Percentiles rank a stretch among this genome's conserved stretches.
Evolutionary conservation across 805 yeast species (phyloP).

Genomic region (Ogataea dorogensis): DNA sequence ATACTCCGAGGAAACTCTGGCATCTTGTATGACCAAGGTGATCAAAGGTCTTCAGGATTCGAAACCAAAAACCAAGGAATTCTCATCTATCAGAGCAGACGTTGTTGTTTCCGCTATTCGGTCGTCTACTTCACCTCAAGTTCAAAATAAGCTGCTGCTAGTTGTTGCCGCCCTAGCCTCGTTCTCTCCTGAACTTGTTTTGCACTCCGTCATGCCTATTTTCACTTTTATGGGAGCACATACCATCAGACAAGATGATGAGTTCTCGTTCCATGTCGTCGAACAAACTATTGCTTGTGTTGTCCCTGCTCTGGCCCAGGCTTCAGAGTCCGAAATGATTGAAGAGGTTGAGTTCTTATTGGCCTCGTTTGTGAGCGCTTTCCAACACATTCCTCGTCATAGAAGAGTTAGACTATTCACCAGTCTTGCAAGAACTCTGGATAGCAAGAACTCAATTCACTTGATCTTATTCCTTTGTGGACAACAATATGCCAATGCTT

Average conservation of each 20-base stretch:
- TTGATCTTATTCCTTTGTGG: conserved; percentile 76
- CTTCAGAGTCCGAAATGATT: conserved; percentile 41
- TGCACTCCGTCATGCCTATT: conserved; percentile 98
- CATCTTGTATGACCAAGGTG: conserved; percentile 76
- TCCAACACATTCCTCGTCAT: conserved; percentile 94
- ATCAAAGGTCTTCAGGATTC: conserved; percentile 52
- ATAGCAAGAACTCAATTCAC: conserved; percentile 63
- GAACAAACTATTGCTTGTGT: conserved; percentile 89
- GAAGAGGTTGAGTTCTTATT: conserved; percentile 81
- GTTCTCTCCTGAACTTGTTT: conserved; percentile 83
- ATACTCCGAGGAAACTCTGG: conserved; percentile 87
- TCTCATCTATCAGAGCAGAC: conserved; percentile 78
- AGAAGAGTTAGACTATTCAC: conserved; percentile 85
- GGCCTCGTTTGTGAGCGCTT: conserved; percentile 90
- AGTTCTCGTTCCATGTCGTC: conserved; percentile 86
- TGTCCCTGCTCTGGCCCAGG: conserved; percentile 77
- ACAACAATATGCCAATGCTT: conserved; percentile 63
- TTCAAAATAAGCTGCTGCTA: conserved; percentile 81
- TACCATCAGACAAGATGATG: conserved; percentile 95
- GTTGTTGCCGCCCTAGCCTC: conserved; percentile 87
- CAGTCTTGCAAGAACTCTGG: conserved; percentile 74
- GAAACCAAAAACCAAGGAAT: conserved; percentile 43
- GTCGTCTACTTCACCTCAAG: conserved; percentile 87
- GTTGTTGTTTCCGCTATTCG: conserved; percentile 88
- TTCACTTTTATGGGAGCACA: conserved; percentile 99